Evolutionary conservation across 768 basidiomycete genomes (phyloP).

Genomic region (Naganishia vaughanmartiniae): DNA sequence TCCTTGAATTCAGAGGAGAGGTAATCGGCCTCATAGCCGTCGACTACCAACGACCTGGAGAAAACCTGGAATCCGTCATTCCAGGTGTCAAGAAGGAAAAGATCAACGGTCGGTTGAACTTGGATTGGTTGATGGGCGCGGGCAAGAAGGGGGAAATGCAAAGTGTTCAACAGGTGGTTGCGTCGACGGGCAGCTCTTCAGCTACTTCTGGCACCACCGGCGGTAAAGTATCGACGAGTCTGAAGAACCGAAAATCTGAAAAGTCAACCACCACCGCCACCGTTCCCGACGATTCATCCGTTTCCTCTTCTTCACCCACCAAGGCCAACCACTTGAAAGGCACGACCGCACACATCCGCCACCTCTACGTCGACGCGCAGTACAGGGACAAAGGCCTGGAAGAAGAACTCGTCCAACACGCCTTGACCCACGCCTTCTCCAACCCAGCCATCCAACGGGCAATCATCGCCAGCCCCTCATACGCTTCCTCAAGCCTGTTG

Average conservation of each 20-base stretch:
- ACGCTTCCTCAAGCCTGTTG: slow-evolving; percentile 4
- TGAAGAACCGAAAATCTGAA: slow-evolving; percentile 8
- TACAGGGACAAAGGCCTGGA: slow-evolving; percentile 21
- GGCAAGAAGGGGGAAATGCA: not conserved
- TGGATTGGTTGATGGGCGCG: slow-evolving; percentile 22
- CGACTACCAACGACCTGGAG: slow-evolving; percentile 29
- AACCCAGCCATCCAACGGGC: not conserved
- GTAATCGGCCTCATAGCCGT: slow-evolving; percentile 35
- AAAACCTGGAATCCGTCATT: slow-evolving; percentile 35
- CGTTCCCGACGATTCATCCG: not conserved
- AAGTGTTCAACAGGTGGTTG: not conserved
- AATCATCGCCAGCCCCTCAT: slow-evolving; percentile 18
- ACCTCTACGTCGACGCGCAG: slow-evolving; percentile 39
- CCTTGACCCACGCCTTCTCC: not conserved
- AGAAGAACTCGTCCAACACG: slow-evolving; percentile 9
- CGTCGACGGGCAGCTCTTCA: not conserved
- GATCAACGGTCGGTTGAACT: slow-evolving; percentile 23
- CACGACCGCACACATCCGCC: slow-evolving; percentile 35
- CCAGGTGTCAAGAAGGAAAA: slow-evolving; percentile 31
- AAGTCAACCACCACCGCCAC: not conserved
- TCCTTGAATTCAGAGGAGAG: slow-evolving; percentile 34
- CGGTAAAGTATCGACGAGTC: not conserved
- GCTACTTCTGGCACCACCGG: not conserved
- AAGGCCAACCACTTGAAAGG: slow-evolving; percentile 11
- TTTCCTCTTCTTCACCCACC: not conserved